Evolutionary conservation across 2,329 filamentous ascomycete species (phyloP), one percentile per base, ranked within the genome.

Genomic region (Alternaria burnsii): DNA sequence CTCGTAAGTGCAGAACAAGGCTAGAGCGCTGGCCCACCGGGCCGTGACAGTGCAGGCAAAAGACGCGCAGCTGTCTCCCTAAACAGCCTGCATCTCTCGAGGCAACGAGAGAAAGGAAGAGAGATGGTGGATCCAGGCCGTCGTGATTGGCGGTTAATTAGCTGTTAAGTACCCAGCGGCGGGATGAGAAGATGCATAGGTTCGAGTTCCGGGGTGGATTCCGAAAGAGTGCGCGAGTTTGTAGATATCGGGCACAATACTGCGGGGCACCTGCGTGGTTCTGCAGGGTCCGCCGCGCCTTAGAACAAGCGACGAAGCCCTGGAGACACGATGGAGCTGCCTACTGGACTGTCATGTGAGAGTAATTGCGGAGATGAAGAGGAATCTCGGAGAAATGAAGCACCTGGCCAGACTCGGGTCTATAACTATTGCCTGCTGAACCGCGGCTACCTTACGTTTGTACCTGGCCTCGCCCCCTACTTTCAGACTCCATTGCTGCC

Each of bases 1-100:
- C 73, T 75, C 70, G 73, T 75, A 70, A 71, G 50, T 68, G 71
- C 70, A 62, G 59, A 70, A 70, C 62, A 52, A 53, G 72, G 70
- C 70, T 74, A 73, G 66, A 61, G 55, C 58, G 61, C 40, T 62
- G 71, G 70, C 62, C 59, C 63, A 63, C 59, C 71, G 72, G 72
- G 65, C 72, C 72, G 72, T 63, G 52, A 53, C 58, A 56, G 51
- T 64, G 61, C 62, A 60, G 63, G 62, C 58, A 63, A 60, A 62
- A 62, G 47, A 46, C 48, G 52, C 47, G 47, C 51, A 56, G 40
- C 38, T 28, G 56, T 55, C 52, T 54, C 32, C 30, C 53, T 62
- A 53, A 60, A 52, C 54, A 56, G 55, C 46, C 41, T 38, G 42
- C 56, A 55, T 57, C 30, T 54, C 47, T 58, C 20, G 55, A 61